Conservation (phyloP, 2,329 filamentous ascomycete species). For the Fusarium sp. region DNA sequence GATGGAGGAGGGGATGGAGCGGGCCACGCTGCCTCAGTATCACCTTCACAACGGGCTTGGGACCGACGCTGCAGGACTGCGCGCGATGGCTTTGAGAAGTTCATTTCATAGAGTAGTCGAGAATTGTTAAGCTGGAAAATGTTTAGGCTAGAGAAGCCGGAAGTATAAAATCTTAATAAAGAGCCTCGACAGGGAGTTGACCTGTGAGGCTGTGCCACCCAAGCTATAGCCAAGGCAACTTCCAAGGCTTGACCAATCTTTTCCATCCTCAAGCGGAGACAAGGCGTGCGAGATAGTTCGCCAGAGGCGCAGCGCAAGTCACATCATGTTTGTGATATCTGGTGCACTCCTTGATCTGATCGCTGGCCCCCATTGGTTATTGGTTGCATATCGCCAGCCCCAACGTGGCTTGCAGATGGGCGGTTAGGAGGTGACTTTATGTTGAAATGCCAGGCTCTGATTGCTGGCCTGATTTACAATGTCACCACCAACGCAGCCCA, state of each 20-base stretch:
- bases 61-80: background rate
- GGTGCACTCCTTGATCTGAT: too few relatives aligned
- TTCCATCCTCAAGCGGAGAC: background rate
- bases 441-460: background rate
- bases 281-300: background rate
- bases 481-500: background rate
- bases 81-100: background rate
- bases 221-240: background rate
- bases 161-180: background rate
- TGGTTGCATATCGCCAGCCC: background rate
- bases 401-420: background rate
- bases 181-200: background rate
- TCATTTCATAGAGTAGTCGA: background rate
- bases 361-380: background rate
- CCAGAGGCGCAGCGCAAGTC: background rate
- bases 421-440: background rate
- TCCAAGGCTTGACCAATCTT: background rate
- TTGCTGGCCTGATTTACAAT: background rate
- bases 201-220: background rate
- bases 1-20: background rate
- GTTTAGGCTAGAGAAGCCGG: too few relatives aligned
- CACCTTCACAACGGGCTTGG: fast-evolving
- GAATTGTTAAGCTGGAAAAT: fast-evolving
- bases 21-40: background rate
- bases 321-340: background rate